Evolutionary conservation across 495 filamentous ascomycete species (phyloP).

Genomic region (Aspergillus homomorphus): DNA sequence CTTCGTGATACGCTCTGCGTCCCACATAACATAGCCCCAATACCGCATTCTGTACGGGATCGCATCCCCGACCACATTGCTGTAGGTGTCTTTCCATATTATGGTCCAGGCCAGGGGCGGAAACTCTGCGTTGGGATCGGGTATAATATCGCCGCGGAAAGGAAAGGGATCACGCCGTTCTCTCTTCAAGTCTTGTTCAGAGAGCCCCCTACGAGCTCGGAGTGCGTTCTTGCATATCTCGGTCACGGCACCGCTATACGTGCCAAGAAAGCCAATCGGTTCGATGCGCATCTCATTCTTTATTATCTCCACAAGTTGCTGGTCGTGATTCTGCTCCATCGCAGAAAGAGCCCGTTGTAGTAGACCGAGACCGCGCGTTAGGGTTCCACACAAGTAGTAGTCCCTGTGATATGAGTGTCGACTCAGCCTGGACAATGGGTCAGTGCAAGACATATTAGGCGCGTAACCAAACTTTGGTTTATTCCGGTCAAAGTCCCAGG

Average conservation of each 20-base stretch:
- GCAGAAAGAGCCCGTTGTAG: too few species aligned
- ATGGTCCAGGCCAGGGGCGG: conserved; percentile 26
- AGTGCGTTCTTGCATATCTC: too few species aligned
- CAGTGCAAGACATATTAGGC: too few species aligned
- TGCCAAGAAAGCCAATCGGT: too few species aligned
- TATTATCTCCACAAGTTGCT: too few species aligned
- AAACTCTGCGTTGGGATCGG: background rate
- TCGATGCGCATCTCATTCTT: too few species aligned
- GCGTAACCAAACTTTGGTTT: background rate
- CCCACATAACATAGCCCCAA: conserved; percentile 29
- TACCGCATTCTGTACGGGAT: background rate
- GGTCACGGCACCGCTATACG: too few species aligned
- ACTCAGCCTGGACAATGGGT: too few species aligned
- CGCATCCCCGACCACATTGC: conserved; percentile 16
- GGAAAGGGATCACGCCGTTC: conserved; percentile 7
- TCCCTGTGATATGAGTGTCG: background rate
- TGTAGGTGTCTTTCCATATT: conserved; percentile 17
- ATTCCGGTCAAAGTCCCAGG: conserved; percentile 6
- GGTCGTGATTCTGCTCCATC: too few species aligned
- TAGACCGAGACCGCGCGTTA: too few species aligned
- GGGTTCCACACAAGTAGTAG: too few species aligned
- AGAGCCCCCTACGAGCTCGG: background rate
- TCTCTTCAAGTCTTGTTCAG: conserved; percentile 5
- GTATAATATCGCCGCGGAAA: conserved; percentile 20
- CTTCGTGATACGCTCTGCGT: conserved; percentile 14